Conservation (phyloP, 2,329 filamentous ascomycete genomes). For the Colletotrichum noveboracense region DNA sequence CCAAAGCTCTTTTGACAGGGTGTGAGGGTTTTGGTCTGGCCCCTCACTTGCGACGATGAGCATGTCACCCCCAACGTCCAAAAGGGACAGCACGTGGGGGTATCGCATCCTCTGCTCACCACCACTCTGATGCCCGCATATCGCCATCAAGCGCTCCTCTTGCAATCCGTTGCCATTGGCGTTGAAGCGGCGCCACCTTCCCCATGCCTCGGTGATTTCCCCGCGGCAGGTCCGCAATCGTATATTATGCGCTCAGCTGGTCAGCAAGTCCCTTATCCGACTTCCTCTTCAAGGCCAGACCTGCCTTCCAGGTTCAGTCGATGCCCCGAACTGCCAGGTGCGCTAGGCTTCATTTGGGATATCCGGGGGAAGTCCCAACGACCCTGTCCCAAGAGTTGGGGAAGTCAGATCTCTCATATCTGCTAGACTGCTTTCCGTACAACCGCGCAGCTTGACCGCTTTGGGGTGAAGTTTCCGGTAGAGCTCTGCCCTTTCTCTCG, state of each 20-base stretch:
- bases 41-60: neutral
- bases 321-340: neutral
- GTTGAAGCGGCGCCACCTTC: neutral
- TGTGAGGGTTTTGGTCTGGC: neutral
- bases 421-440: neutral
- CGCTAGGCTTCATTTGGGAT: conserved; percentile 10
- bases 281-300: conserved; percentile 6
- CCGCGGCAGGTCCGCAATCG: neutral
- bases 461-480: neutral
- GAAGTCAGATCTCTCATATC: conserved; percentile 13
- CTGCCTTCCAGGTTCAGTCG: conserved; percentile 1
- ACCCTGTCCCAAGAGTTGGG: conserved; percentile 15
- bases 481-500: neutral
- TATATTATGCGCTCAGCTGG: neutral
- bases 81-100: conserved; percentile 15
- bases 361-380: conserved; percentile 10
- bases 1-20: neutral
- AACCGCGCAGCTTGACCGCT: neutral
- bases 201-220: neutral
- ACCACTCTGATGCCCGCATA: neutral
- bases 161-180: neutral
- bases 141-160: neutral
- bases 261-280: neutral
- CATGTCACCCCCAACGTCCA: neutral
- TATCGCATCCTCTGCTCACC: neutral